Evolutionary conservation across 192 early-diverging fungal genomes (phyloP).

Genomic region (Gigaspora rosea): DNA sequence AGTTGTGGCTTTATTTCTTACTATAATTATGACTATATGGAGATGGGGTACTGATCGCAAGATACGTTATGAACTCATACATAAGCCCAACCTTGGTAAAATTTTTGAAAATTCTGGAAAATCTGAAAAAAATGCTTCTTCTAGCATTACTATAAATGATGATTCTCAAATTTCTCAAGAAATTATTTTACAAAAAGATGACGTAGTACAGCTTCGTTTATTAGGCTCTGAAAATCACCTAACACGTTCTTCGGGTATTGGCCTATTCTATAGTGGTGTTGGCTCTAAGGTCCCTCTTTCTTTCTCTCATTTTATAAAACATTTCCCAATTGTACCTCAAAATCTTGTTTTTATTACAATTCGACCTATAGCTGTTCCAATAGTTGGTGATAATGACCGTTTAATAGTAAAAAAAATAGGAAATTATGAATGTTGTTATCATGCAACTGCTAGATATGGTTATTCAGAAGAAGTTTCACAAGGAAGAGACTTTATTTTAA

Average conservation of each 20-base stretch:
- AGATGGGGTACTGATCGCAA: conserved; percentile 25
- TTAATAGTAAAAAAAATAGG: conserved; percentile 14
- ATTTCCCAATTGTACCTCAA: conserved; percentile 30
- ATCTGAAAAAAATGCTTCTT: not conserved
- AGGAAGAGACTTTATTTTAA: conserved; percentile 15
- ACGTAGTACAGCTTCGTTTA: not conserved
- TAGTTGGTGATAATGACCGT: conserved; percentile 27
- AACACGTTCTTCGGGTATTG: conserved; percentile 22
- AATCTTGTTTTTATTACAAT: conserved; percentile 31
- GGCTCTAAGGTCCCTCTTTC: conserved; percentile 27
- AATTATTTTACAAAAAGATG: not conserved
- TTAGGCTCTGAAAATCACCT: not conserved
- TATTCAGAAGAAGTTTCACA: conserved; percentile 16
- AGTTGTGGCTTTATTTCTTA: not conserved
- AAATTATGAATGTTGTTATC: not conserved
- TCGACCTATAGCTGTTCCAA: conserved; percentile 19
- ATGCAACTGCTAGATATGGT: conserved; percentile 17
- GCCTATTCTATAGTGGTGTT: conserved; percentile 27
- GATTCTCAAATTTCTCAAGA: too few relatives aligned
- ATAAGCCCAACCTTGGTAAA: not conserved
- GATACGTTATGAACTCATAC: conserved; percentile 9
- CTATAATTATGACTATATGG: conserved; percentile 30
- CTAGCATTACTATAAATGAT: not conserved
- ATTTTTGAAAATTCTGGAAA: conserved; percentile 7
- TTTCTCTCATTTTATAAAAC: conserved; percentile 33